Evolutionary conservation across 192 early-diverging fungal species (phyloP).

Genomic region (Backusella psychrophila): DNA sequence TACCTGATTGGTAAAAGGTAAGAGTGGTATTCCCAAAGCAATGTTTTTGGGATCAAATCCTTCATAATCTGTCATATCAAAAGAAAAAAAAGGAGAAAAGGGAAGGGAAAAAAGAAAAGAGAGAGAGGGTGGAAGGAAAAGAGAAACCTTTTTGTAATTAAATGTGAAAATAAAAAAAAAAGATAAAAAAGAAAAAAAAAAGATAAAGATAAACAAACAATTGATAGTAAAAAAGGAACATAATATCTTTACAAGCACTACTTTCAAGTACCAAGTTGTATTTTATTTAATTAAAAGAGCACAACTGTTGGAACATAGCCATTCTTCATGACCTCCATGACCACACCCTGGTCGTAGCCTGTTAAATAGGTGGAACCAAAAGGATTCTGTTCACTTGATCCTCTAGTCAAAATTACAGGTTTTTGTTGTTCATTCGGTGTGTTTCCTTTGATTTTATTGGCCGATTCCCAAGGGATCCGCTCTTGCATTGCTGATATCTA

Average conservation of each 20-base stretch:
- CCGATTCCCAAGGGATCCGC: slow-evolving; percentile 23
- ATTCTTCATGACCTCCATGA: slow-evolving; percentile 68
- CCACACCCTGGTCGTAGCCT: slow-evolving; percentile 55
- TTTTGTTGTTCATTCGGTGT: slow-evolving; percentile 31
- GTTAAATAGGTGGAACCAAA: slow-evolving; percentile 69
- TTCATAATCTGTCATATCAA: not conserved
- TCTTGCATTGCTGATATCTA: slow-evolving; percentile 26
- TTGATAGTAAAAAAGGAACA: not conserved
- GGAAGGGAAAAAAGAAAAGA: not conserved
- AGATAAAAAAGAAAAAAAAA: too few species aligned
- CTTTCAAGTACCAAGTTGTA: not conserved
- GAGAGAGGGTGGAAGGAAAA: not conserved
- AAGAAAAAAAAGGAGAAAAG: not conserved
- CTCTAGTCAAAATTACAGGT: slow-evolving; percentile 61
- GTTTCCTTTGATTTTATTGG: slow-evolving; percentile 26
- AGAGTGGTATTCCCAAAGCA: slow-evolving; percentile 56
- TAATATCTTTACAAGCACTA: not conserved
- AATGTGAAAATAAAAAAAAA: not conserved
- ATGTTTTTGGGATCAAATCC: slow-evolving; percentile 35
- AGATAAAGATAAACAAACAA: not conserved
- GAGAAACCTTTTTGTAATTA: not conserved
- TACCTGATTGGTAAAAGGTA: slow-evolving; percentile 84
- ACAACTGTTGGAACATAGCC: slow-evolving; percentile 58
- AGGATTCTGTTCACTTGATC: slow-evolving; percentile 64
- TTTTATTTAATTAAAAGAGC: slow-evolving; percentile 36